Evolutionary conservation across 2,329 filamentous ascomycete species (phyloP).

Genomic region (Penicillium sp.): DNA sequence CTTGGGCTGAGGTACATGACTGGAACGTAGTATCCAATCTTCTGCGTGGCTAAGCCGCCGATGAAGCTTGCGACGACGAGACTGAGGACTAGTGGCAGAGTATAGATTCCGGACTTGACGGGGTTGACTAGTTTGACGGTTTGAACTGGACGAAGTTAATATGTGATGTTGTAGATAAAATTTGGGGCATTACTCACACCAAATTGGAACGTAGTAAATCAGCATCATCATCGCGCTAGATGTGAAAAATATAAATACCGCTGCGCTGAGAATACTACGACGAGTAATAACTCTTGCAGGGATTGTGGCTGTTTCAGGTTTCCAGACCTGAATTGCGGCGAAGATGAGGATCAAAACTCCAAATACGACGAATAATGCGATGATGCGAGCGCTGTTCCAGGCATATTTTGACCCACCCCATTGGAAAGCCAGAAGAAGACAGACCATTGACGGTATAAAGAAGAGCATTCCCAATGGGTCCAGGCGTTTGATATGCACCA

Average conservation of each 20-base stretch:
- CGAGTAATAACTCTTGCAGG: slow-evolving; percentile 26
- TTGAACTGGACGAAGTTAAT: slow-evolving; percentile 32
- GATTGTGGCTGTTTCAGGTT: slow-evolving; percentile 28
- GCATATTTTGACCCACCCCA: slow-evolving; percentile 43
- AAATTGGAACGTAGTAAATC: slow-evolving; percentile 15
- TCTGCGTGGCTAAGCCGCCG: slow-evolving; percentile 22
- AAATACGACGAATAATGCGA: slow-evolving; percentile 31
- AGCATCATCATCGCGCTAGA: slow-evolving; percentile 5
- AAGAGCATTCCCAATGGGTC: slow-evolving; percentile 62
- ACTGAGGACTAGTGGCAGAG: slow-evolving; percentile 40
- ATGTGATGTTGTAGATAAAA: too few relatives aligned
- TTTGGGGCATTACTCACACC: not conserved
- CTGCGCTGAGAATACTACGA: slow-evolving; percentile 14
- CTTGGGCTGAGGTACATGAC: slow-evolving; percentile 36
- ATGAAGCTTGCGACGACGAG: slow-evolving; percentile 23
- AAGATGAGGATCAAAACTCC: slow-evolving; percentile 23
- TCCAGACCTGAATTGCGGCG: slow-evolving; percentile 24
- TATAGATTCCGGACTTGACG: slow-evolving; percentile 35
- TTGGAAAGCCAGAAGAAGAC: slow-evolving; percentile 62
- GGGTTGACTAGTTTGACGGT: slow-evolving; percentile 43
- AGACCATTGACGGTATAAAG: slow-evolving; percentile 61
- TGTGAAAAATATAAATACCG: not conserved
- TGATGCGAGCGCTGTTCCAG: slow-evolving; percentile 32
- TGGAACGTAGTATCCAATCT: slow-evolving; percentile 35
- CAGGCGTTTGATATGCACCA: slow-evolving; percentile 27